Evolutionary conservation across 2,329 filamentous ascomycete genomes (phyloP).

Genomic region (Tolypocladium endophyticum): DNA sequence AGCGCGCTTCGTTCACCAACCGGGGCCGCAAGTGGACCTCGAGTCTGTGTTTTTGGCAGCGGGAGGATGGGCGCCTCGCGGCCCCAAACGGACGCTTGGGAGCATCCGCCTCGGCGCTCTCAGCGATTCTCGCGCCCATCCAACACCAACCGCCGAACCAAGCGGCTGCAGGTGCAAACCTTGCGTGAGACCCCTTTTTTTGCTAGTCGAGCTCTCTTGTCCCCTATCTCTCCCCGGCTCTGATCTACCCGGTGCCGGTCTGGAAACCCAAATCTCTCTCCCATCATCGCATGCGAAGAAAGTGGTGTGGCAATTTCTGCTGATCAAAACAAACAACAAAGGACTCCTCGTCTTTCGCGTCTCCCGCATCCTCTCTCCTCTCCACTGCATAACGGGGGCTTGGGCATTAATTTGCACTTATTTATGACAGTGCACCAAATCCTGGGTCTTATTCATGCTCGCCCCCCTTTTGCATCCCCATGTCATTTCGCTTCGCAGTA

Average conservation of each 20-base stretch:
- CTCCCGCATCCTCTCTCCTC: conserved; percentile 5
- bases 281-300: background rate
- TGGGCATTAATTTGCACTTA: conserved; percentile 1
- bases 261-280: background rate
- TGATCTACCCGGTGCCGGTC: background rate
- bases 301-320: conserved; percentile 9
- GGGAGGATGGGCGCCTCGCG: background rate
- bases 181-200: background rate
- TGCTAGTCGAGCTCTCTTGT: background rate
- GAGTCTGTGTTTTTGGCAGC: conserved; percentile 1
- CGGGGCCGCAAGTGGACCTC: background rate
- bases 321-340: conserved; percentile 20
- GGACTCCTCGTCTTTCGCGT: conserved; percentile 4
- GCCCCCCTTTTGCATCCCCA: conserved; percentile 4
- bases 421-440: background rate
- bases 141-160: background rate
- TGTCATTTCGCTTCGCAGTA: conserved; percentile 20
- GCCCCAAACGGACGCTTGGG: background rate
- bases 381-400: conserved; percentile 9
- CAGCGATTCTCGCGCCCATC: background rate
- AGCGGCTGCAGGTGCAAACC: background rate
- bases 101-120: background rate
- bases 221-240: background rate
- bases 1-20: background rate
- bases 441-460: background rate